These are phyloP conservation scores for Cercospora sesami DNA, from an alignment of 2,329 filamentous ascomycete genomes.

Conservation along the genomic window DNA sequence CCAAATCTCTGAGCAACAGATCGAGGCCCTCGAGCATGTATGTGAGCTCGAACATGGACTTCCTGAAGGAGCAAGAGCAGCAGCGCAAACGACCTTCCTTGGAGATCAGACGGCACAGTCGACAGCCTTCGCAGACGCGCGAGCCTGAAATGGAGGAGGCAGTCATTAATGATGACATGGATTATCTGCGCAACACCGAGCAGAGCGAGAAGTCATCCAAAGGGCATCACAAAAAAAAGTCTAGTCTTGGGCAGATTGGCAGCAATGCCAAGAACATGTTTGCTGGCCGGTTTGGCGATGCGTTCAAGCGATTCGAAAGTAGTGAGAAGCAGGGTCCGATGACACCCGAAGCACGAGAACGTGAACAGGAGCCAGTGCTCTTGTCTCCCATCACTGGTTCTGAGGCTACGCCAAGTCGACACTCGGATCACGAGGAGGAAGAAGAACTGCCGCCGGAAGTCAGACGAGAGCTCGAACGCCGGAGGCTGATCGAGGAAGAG, in stretches of 20 bases:
- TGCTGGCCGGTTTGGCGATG: constrained; percentile 87
- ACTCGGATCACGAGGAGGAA: constrained; percentile 58
- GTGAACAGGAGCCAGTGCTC: constrained; percentile 36
- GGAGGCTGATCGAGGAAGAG: constrained; percentile 81
- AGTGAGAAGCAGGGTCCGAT: constrained; percentile 23
- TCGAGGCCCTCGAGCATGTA: constrained; percentile 79
- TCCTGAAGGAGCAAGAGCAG: constrained; percentile 71
- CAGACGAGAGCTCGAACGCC: constrained; percentile 82
- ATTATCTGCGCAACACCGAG: constrained; percentile 77
- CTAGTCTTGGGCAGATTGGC: constrained; percentile 65
- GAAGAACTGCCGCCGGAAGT: constrained; percentile 83
- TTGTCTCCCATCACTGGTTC: constrained; percentile 74
- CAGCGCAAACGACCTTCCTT: constrained; percentile 36
- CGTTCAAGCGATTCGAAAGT: constrained; percentile 86
- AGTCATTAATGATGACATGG: constrained; percentile 74
- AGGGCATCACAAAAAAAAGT: constrained; percentile 61
- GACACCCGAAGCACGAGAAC: constrained; percentile 26
- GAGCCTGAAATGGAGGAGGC: constrained; percentile 56
- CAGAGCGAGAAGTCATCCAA: constrained; percentile 48
- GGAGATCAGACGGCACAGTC: constrained; percentile 35
- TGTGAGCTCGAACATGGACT: constrained; percentile 78
- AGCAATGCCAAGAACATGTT: constrained; percentile 72
- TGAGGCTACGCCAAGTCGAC: constrained; percentile 67
- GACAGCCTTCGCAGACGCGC: constrained; percentile 33
- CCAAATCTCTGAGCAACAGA: constrained; percentile 66